Percentiles rank a stretch among this genome's conserved stretches.
phyloP scores from a whole-genome alignment of 306 rosid species.

The Pterocarpus santalinus region DNA sequence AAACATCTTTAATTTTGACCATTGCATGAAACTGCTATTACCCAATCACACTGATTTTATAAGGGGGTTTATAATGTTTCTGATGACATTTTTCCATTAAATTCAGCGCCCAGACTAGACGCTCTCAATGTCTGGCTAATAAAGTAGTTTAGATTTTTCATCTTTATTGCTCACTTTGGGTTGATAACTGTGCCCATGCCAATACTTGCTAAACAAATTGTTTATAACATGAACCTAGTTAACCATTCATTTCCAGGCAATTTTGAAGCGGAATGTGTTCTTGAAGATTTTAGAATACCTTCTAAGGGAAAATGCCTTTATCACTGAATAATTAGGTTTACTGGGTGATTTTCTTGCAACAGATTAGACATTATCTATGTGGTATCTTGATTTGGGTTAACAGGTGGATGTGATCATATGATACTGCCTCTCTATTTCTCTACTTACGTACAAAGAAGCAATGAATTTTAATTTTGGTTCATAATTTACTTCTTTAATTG shows the following conservation, averaged over 20 bases:
- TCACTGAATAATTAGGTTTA: slow-evolving; percentile 17
- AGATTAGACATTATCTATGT: neutral
- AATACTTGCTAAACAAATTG: neutral
- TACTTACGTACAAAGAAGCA: neutral
- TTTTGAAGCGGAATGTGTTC: neutral
- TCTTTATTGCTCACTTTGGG: neutral
- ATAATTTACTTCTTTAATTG: neutral
- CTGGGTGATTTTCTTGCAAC: slow-evolving; percentile 8
- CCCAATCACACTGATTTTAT: neutral
- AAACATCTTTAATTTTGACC: too few species aligned
- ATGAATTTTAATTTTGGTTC: neutral
- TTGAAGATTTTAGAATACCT: neutral
- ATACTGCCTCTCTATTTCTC: too few species aligned
- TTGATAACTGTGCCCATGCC: too few species aligned
- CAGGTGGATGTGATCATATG: neutral
- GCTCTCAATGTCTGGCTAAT: neutral
- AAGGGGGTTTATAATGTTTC: neutral
- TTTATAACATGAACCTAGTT: too few species aligned
- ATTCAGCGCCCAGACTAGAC: neutral
- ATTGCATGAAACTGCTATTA: slow-evolving; percentile 17
- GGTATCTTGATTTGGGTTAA: slow-evolving; percentile 7
- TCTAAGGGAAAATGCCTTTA: slow-evolving; percentile 1
- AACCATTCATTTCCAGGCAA: neutral
- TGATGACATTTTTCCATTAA: neutral
- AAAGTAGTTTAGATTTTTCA: neutral